A percentile compares a stretch with the other conserved stretches of the same genome.
phyloP scores from a whole-genome alignment of 805 yeast species.

The Yarrowia yakushimensis region DNA sequence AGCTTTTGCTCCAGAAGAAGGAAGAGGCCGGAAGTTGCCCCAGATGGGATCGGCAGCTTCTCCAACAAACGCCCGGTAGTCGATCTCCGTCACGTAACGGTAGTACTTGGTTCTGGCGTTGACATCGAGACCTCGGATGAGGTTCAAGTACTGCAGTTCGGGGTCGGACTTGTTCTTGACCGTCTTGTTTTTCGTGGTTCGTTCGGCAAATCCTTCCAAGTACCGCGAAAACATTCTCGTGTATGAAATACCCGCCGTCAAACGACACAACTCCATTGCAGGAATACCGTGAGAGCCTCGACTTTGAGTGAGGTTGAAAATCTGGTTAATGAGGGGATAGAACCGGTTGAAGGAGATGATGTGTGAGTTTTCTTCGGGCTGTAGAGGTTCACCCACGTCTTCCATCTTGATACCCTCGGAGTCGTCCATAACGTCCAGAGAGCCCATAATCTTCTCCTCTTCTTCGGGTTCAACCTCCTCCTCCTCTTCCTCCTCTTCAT shows the following conservation, averaged over 20 bases:
- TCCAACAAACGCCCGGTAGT: constrained; percentile 40
- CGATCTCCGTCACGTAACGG: constrained; percentile 53
- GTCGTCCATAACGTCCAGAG: constrained; percentile 19
- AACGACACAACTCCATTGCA: constrained; percentile 50
- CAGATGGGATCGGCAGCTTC: constrained; percentile 33
- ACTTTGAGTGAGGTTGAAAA: constrained; percentile 47
- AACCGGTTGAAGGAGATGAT: constrained; percentile 45
- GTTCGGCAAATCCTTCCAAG: constrained; percentile 49
- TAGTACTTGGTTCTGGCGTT: constrained; percentile 72
- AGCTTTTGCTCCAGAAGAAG: not conserved
- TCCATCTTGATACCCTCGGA: constrained; percentile 22
- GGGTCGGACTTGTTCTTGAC: constrained; percentile 34
- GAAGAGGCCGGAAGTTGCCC: constrained; percentile 32
- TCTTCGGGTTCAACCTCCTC: constrained; percentile 32
- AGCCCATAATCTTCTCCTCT: constrained; percentile 31
- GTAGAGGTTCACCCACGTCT: constrained; percentile 17
- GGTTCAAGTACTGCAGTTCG: constrained; percentile 38
- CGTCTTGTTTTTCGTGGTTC: constrained; percentile 33
- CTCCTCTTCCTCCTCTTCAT: constrained; percentile 32
- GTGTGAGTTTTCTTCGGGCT: not conserved
- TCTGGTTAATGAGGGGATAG: constrained; percentile 63
- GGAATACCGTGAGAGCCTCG: constrained; percentile 53
- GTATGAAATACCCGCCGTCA: constrained; percentile 54
- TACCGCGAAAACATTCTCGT: constrained; percentile 50
- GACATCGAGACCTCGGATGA: constrained; percentile 65